Conservation (phyloP, 352 stramenopile species). For the Phytophthora europaea region DNA sequence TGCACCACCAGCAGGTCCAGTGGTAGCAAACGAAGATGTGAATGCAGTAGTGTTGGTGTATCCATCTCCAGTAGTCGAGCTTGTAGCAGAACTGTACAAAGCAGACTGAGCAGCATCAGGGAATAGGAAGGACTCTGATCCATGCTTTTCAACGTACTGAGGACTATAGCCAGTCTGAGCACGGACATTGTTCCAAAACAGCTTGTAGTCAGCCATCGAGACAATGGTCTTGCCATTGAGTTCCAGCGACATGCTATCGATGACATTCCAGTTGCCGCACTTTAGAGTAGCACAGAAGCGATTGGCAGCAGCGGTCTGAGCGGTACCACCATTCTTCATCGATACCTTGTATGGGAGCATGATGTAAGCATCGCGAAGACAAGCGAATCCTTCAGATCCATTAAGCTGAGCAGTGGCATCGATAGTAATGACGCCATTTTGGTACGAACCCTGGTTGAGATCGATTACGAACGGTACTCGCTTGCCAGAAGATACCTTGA, state of each 20-base stretch:
- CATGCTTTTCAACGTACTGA: not conserved
- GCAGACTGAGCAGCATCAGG: not conserved
- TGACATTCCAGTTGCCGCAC: no score
- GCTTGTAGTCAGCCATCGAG: not conserved
- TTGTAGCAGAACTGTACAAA: not conserved
- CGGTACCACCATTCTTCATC: conserved; percentile 10
- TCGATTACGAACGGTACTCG: no score
- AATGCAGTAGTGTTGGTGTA: no score
- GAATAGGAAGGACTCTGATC: not conserved
- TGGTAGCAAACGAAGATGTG: no score
- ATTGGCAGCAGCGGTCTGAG: not conserved
- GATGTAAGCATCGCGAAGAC: conserved; percentile 2
- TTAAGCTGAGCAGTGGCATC: conserved; percentile 10
- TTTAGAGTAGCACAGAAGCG: not conserved
- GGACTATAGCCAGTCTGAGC: not conserved
- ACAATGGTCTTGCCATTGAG: no score
- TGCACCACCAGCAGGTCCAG: not conserved
- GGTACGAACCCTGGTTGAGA: no score
- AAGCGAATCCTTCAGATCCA: conserved; percentile 1
- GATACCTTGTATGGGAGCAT: conserved; percentile 11
- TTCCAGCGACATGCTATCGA: no score
- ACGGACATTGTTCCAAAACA: not conserved
- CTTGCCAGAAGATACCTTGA: no score
- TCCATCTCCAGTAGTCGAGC: not conserved
- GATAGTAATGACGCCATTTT: conserved; percentile 1